Evolutionary conservation across 306 rosid species (phyloP).

Genomic region (Castanea sativa): DNA sequence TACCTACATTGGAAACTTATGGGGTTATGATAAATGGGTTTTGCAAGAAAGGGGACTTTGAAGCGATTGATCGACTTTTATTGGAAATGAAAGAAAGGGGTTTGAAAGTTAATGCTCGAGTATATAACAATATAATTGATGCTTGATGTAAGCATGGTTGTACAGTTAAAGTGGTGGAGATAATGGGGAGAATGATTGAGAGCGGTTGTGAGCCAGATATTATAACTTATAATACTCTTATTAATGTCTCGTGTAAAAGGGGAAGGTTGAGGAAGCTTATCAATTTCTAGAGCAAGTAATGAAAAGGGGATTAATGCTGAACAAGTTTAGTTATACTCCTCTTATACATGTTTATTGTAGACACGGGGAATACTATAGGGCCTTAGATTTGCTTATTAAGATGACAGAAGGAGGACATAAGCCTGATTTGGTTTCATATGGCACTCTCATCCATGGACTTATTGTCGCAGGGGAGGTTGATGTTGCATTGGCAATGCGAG

Average conservation of each 20-base stretch:
- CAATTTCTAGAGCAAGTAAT: slow-evolving; percentile 47
- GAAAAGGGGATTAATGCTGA: slow-evolving; percentile 44
- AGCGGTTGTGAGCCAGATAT: slow-evolving; percentile 71
- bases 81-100: slow-evolving; percentile 62
- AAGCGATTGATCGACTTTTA: slow-evolving; percentile 51
- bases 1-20: slow-evolving; percentile 57
- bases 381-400: slow-evolving; percentile 54
- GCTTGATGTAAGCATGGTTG: slow-evolving; percentile 54
- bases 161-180: slow-evolving; percentile 39
- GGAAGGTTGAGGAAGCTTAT: slow-evolving; percentile 59
- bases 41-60: slow-evolving; percentile 57
- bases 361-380: slow-evolving; percentile 61
- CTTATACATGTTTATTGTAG: slow-evolving; percentile 56
- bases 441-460: slow-evolving; percentile 75
- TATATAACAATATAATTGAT: slow-evolving; percentile 63
- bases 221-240: slow-evolving; percentile 56
- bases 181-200: slow-evolving; percentile 47
- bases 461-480: slow-evolving; percentile 58
- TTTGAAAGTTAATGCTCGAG: slow-evolving; percentile 43
- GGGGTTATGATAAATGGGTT: slow-evolving; percentile 68
- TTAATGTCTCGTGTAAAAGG: slow-evolving; percentile 53
- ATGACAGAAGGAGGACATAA: slow-evolving; percentile 58
- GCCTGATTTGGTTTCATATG: slow-evolving; percentile 67
- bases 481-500: slow-evolving; percentile 50
- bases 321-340: slow-evolving; percentile 64